These are phyloP conservation scores for Thielaviopsis euricoi DNA, from an alignment of 2,329 filamentous ascomycete species.

Conservation along the genomic window DNA sequence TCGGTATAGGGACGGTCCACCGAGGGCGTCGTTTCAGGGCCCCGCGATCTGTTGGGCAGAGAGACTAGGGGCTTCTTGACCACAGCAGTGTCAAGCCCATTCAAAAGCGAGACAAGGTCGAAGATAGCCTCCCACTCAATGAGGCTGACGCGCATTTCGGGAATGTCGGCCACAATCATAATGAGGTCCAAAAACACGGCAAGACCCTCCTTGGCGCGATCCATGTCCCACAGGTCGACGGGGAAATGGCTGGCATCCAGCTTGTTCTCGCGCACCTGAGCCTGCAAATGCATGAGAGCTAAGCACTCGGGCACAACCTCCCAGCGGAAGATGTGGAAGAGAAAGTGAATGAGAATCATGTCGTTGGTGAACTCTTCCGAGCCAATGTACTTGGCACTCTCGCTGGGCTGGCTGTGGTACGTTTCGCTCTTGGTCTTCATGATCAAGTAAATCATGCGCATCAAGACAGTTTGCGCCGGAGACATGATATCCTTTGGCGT, in stretches of 20 bases:
- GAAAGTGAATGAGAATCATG: constrained; percentile 51
- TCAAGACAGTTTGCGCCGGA: constrained; percentile 80
- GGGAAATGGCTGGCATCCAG: constrained; percentile 77
- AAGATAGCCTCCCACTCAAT: constrained; percentile 86
- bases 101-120: constrained; percentile 73
- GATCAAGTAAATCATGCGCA: constrained; percentile 52
- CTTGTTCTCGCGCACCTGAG: constrained; percentile 64
- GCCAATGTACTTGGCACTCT: constrained; percentile 9
- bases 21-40: constrained; percentile 22
- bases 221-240: constrained; percentile 93
- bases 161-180: constrained; percentile 71
- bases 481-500: constrained; percentile 95
- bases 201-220: constrained; percentile 85
- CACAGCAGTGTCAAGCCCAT: constrained; percentile 74
- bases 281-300: constrained; percentile 85
- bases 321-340: constrained; percentile 82
- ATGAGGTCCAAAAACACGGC: constrained; percentile 92
- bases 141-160: constrained; percentile 66
- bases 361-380: constrained; percentile 11
- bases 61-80: constrained; percentile 57
- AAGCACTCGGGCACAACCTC: constrained; percentile 89
- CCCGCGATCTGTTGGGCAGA: constrained; percentile 13
- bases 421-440: constrained; percentile 8
- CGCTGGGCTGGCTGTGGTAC: background rate
- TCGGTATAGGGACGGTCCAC: constrained; percentile 22